Conservation (phyloP, 192 early-diverging fungal species). For the Coemansia sp. region DNA sequence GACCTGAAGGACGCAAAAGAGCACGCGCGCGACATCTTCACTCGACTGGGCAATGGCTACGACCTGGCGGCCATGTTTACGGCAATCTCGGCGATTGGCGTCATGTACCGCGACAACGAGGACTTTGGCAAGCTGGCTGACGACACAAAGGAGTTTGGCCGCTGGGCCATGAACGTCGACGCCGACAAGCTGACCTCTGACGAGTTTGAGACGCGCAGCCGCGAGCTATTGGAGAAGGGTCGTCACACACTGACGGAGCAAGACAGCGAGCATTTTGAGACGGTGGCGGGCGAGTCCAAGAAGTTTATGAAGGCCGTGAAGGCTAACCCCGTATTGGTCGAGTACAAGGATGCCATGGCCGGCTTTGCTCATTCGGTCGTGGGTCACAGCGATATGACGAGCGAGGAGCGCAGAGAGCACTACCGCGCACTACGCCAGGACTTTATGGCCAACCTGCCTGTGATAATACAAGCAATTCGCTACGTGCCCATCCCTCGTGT, state of each 20-base stretch:
- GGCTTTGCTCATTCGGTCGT: slow-evolving; percentile 32
- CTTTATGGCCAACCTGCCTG: slow-evolving; percentile 36
- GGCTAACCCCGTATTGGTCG: slow-evolving; percentile 37
- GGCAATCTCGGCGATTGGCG: slow-evolving; percentile 27
- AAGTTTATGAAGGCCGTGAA: slow-evolving; percentile 37
- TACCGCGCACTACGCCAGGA: slow-evolving; percentile 41
- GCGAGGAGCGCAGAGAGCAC: slow-evolving; percentile 40
- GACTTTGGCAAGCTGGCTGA: slow-evolving; percentile 32
- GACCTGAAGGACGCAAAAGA: slow-evolving; percentile 25
- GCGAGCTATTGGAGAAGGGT: slow-evolving; percentile 31
- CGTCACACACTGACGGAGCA: slow-evolving; percentile 34
- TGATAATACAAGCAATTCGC: slow-evolving; percentile 38
- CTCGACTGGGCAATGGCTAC: slow-evolving; percentile 44
- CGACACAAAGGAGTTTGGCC: slow-evolving; percentile 33
- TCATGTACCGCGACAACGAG: slow-evolving; percentile 39
- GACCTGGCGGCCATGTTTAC: slow-evolving; percentile 21
- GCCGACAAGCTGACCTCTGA: slow-evolving; percentile 45
- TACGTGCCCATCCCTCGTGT: slow-evolving; percentile 54
- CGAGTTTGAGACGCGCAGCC: slow-evolving; percentile 41
- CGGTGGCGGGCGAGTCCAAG: slow-evolving; percentile 25
- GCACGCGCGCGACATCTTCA: slow-evolving; percentile 35
- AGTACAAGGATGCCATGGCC: slow-evolving; percentile 35
- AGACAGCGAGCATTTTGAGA: slow-evolving; percentile 31
- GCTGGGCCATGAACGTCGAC: slow-evolving; percentile 50
- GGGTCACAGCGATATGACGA: slow-evolving; percentile 18